Percentiles rank a stretch among this genome's conserved stretches.
Evolutionary conservation across 352 stramenopile genomes (phyloP).

Genomic region (Thalassiosira livingstoniorum): DNA sequence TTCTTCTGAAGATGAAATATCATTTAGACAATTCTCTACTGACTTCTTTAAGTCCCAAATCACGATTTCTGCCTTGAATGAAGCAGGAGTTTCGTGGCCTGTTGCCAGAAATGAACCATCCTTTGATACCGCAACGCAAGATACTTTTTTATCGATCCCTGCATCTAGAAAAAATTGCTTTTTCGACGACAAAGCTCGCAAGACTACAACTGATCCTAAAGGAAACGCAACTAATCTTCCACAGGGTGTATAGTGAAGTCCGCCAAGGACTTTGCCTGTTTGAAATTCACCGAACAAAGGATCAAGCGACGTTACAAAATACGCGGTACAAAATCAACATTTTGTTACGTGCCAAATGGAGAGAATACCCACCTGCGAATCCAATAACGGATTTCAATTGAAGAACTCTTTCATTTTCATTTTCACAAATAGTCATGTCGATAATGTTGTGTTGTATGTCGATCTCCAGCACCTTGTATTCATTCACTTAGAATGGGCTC

Average conservation of each 20-base stretch:
- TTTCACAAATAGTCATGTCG: too few species aligned
- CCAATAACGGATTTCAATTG: slow-evolving; percentile 55
- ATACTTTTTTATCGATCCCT: slow-evolving; percentile 91
- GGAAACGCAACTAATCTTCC: slow-evolving; percentile 78
- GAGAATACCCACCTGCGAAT: slow-evolving; percentile 47
- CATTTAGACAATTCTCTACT: slow-evolving; percentile 82
- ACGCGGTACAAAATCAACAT: too few species aligned
- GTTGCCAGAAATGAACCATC: slow-evolving; percentile 90
- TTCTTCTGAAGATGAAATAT: slow-evolving; percentile 68
- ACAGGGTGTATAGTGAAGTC: slow-evolving; percentile 72
- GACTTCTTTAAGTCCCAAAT: slow-evolving; percentile 93
- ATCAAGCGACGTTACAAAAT: neutral
- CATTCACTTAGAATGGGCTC: neutral
- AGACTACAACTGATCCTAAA: slow-evolving; percentile 70
- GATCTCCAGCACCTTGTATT: neutral
- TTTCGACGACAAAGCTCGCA: slow-evolving; percentile 68
- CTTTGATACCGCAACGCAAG: slow-evolving; percentile 91
- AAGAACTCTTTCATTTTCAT: slow-evolving; percentile 16
- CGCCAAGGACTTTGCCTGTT: slow-evolving; percentile 55
- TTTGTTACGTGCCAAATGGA: too few species aligned
- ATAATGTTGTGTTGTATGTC: neutral
- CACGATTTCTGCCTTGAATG: slow-evolving; percentile 94
- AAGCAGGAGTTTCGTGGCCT: slow-evolving; percentile 91
- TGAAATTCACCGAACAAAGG: neutral
- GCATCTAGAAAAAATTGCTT: slow-evolving; percentile 89